Evolutionary conservation across 768 basidiomycete species (phyloP), one percentile per base, ranked within the genome.

Genomic region (Panaeolus cyanescens): DNA sequence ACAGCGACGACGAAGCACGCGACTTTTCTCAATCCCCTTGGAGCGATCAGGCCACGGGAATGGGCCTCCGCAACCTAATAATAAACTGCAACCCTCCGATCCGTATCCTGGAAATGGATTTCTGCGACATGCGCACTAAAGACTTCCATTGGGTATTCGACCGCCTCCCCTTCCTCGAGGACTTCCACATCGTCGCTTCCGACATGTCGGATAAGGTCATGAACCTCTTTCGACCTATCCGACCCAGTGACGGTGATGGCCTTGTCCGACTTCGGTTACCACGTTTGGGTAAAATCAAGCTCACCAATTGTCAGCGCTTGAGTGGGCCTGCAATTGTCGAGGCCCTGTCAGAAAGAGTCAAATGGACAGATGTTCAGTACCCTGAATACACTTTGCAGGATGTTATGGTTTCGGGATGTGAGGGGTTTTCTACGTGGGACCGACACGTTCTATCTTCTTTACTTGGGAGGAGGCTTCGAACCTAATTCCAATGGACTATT

Each of bases 121-220:
- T 87, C 65, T 87, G 88, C 57, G 91, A 92, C 74, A 87, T 91
- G 85, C 87, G 90, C 45, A 92, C 90, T 32, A 92, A 91, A 74
- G 91, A 93, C 69, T 93, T 93, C 68, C 70, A 67, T 31, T 90
- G 85, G 75, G 76, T 86, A 54, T 92, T 92, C 64, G 83, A 85
- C 59, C 77, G 80, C 34, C 74, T 90, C 12, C 69, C 71, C 0
- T 61, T 71, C 32, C 75, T 93, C 53, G 82, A 83, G 65, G 82
- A 85, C 54, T 93, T 93, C 71, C 79, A 82, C 53, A 92, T 93
- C 65, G 85, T 88, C 59, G 91, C 88, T 22, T 92, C 90, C 8
- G 91, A 93, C 71, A 89, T 92, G 91, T 89, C 89, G 28, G 80
- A 92, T 74, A 84, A 76, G 37, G 91, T 92, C 60, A 78, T 92